Evolutionary conservation across 2,329 filamentous ascomycete genomes (phyloP).

Genomic region (Botrytis fragariae): DNA sequence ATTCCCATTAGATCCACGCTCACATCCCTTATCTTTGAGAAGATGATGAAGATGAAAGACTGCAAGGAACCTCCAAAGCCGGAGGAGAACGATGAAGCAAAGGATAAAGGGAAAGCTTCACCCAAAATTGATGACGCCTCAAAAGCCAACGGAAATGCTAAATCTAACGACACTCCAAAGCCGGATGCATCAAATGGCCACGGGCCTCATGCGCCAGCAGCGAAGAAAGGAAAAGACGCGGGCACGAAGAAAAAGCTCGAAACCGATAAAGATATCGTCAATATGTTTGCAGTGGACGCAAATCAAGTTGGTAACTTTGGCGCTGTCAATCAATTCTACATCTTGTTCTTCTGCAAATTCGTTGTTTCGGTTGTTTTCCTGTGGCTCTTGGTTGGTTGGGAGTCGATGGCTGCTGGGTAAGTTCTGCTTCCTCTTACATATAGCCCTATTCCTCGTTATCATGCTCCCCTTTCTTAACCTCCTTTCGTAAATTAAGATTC

Average conservation of each 20-base stretch:
- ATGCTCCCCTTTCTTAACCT: neutral
- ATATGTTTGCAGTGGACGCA: conserved; percentile 70
- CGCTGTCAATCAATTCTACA: conserved; percentile 60
- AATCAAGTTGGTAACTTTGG: conserved; percentile 64
- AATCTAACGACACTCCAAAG: neutral
- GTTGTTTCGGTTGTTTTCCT: conserved; percentile 64
- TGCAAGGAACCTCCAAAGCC: conserved; percentile 46
- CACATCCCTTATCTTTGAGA: conserved; percentile 69
- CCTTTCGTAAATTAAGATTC: neutral
- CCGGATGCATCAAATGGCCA: conserved; percentile 2
- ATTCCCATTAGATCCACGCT: conserved; percentile 64
- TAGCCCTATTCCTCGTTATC: neutral
- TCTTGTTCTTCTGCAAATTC: conserved; percentile 59
- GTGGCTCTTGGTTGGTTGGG: conserved; percentile 67
- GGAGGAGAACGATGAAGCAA: conserved; percentile 17
- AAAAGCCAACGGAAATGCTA: conserved; percentile 13
- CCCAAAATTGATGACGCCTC: neutral
- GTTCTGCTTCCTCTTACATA: neutral
- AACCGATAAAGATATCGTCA: conserved; percentile 67
- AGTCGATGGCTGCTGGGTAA: conserved; percentile 55
- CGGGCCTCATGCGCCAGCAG: neutral
- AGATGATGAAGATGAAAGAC: conserved; percentile 72
- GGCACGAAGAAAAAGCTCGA: conserved; percentile 38
- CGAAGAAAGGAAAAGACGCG: conserved; percentile 14
- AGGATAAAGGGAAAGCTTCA: conserved; percentile 13